Evolutionary conservation across 192 early-diverging fungal genomes (phyloP), one percentile per base, ranked within the genome.

Genomic region (Coemansia sp.): DNA sequence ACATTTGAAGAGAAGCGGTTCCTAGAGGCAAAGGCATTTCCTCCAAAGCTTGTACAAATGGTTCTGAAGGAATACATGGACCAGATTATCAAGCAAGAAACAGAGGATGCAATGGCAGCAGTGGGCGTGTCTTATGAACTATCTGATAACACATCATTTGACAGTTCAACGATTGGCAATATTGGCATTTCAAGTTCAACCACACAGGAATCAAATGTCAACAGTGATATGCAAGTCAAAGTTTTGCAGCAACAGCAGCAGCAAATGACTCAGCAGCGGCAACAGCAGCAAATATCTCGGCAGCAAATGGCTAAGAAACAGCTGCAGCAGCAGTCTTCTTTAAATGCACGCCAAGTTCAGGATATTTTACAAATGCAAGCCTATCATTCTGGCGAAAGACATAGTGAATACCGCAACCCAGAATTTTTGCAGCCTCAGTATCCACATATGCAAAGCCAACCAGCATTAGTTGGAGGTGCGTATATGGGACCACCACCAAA

Each of bases 21-120:
- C 3, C n/a, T 63, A 30, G 32, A 24, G 12, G 29, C 44, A 1
- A 30, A n/a, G 2, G 12, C 25, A 23, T 45, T 31, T 12, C 16
- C 19, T 1, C 43, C 51, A 5, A 63, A 55, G 33, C 2, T 44
- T 14, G 40, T 70, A 0, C 27, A 63, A 27, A 12, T 31, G 2
- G 18, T 62, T 11, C 46, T 70, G 4, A 62, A 55, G 16, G 56
- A 53, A 27, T 70, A 64, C 18, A 19, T 64, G 25, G 29, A 57
- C 16, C 54, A 70, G 19, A 70, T 70, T 16, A n/a, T 23, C 8
- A 47, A 64, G 19, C 44, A 55, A 11, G 53, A 55, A 30, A 51
- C 29, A 5, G 27, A 51, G 6, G 49, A 51, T 19, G 27, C 25
- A 5, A 30, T 30, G 28, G 7, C 19, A 30, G 27, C 22, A 0